Evolutionary conservation across 371 early-diverging fungal genomes (phyloP), one percentile per base, ranked within the genome.

Genomic region (Cokeromyces recurvatus): DNA sequence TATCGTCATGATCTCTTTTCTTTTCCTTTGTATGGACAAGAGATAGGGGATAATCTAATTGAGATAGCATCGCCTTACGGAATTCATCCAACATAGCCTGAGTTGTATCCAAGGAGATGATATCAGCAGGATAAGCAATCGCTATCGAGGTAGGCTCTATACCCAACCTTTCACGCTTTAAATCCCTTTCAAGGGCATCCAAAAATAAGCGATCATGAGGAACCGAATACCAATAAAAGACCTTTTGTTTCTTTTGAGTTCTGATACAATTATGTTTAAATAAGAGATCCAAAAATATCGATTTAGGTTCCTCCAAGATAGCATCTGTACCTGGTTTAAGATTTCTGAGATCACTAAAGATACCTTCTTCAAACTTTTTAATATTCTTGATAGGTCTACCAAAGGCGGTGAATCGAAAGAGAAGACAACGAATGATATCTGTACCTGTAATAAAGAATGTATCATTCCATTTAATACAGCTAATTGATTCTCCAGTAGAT

Each of bases 361-460:
- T 71, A 31, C 94, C 94, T 61, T 91, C 94, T 66, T 91, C 94
- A 64, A 93, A 93, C 64, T 93, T 93, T 56, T 91, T 91, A 34
- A 81, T 46, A 37, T 80, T 77, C 19, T 59, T 43, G 1, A 91
- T 73, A 15, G 68, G 68, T 21, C 91, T 49, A 40, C 87, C 76
- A 63, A 82, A 73, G 21, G 78, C 77, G 34, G 81, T 71, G 57
- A 90, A 89, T 16, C 91, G 73, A 68, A 81, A 89, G 2, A 80
- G 65, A 0, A 92, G 72, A 24, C 82, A 74, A 19, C 88, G 83
- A 2, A 93, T 87, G 51, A 93, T 91, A 52, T 93, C 93, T 14
- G 93, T 91, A 5, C 93, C 93, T 3, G 91, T 77, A 39, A 87
- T 85, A 55, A 78, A 84, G 36, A 69, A 62, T 53, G 66, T 60